Percentiles rank a stretch among this genome's conserved stretches.
Conservation (phyloP, 306 rosid species). For the Quercus gilva region DNA sequence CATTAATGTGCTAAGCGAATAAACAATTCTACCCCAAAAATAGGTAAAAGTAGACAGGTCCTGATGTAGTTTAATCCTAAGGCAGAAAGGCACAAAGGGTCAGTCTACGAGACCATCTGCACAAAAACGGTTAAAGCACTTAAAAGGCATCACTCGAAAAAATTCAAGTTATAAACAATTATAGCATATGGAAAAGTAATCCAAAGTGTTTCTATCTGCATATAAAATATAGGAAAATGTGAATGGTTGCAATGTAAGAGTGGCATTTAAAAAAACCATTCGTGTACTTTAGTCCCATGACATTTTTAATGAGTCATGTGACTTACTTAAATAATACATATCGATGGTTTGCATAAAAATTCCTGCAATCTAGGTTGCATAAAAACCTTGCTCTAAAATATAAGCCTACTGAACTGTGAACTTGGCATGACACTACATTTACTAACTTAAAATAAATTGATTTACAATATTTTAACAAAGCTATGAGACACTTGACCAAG, state of each 20-base stretch:
- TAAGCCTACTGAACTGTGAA: neutral
- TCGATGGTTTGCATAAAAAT: no score
- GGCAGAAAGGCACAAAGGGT: neutral
- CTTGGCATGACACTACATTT: neutral
- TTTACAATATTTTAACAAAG: constrained; percentile 10
- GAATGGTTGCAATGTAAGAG: no score
- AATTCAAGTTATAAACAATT: neutral
- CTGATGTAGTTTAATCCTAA: neutral
- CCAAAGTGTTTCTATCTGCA: neutral
- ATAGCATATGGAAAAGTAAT: neutral
- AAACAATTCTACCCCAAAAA: neutral
- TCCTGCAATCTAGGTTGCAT: no score
- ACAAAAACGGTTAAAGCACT: neutral
- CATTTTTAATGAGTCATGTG: no score
- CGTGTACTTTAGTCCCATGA: no score
- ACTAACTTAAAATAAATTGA: neutral
- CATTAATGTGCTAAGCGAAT: neutral
- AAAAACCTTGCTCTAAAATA: neutral
- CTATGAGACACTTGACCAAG: constrained; percentile 16
- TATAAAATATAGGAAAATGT: neutral
- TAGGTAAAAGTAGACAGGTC: neutral
- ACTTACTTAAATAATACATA: no score
- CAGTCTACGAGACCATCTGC: neutral
- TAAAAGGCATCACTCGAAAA: neutral
- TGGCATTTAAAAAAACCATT: no score